phyloP scores from a whole-genome alignment of 139 green algal genomes.

The Axilococcus clingmanii region DNA sequence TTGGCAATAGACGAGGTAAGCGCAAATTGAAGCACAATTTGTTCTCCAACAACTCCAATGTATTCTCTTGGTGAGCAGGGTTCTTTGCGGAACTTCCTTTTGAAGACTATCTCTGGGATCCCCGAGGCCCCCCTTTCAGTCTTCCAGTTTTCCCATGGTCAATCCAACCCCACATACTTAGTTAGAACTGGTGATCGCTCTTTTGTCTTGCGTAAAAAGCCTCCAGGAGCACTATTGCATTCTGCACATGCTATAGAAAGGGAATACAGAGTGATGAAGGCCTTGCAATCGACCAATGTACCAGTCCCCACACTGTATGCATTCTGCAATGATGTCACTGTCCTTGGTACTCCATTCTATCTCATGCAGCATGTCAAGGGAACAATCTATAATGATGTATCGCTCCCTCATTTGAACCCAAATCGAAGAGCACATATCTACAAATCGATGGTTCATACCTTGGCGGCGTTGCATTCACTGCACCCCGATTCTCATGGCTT shows the following conservation, averaged over 20 bases:
- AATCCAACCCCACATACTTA: constrained; percentile 95
- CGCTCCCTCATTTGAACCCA: constrained; percentile 46
- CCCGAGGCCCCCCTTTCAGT: no score
- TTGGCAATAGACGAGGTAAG: no score
- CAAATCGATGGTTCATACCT: constrained; percentile 39
- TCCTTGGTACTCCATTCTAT: constrained; percentile 94
- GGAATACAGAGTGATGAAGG: constrained; percentile 62
- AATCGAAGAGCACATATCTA: constrained; percentile 32
- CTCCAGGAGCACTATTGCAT: constrained; percentile 73
- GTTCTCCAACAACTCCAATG: no score
- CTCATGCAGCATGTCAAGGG: constrained; percentile 76
- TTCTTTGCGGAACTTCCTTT: no score
- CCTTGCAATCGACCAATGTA: constrained; percentile 48
- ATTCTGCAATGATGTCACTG: constrained; percentile 61
- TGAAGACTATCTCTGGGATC: no score
- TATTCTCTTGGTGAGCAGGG: no score
- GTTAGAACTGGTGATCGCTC: constrained; percentile 38
- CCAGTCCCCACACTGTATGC: constrained; percentile 68
- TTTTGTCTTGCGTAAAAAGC: constrained; percentile 94
- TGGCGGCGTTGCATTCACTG: constrained; percentile 79
- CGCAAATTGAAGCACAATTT: no score
- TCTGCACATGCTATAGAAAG: constrained; percentile 92
- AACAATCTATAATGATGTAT: constrained; percentile 63
- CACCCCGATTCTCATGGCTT: constrained; percentile 41
- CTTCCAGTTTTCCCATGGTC: constrained; percentile 85